Evolutionary conservation across 345 rosid species (phyloP).

Genomic region (Geranium rotundifolium): DNA sequence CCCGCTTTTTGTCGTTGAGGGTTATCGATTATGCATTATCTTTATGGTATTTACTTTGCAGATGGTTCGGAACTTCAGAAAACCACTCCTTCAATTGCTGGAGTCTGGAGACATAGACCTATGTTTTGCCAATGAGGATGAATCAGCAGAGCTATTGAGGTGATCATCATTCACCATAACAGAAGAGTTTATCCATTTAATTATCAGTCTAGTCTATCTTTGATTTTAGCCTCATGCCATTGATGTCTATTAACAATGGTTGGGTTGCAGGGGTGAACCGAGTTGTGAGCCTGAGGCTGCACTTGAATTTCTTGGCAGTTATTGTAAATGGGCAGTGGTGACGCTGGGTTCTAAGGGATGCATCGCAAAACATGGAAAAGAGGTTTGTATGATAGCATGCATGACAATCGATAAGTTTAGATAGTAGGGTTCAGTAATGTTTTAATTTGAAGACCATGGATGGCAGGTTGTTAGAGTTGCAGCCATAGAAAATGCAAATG

Average conservation of each 20-base stretch:
- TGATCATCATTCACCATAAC: no score
- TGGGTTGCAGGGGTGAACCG: slow-evolving; percentile 46
- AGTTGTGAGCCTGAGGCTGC: slow-evolving; percentile 56
- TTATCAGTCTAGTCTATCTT: background rate
- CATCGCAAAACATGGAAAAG: slow-evolving; percentile 80
- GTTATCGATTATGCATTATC: background rate
- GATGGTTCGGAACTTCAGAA: slow-evolving; percentile 80
- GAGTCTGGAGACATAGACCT: slow-evolving; percentile 79
- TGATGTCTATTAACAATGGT: slow-evolving; percentile 4
- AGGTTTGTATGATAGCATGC: slow-evolving; percentile 34
- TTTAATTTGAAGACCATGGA: background rate
- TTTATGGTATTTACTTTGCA: slow-evolving; percentile 16
- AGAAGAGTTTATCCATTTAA: no score
- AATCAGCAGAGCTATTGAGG: slow-evolving; percentile 76
- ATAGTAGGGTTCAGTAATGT: no score
- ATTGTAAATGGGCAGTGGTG: slow-evolving; percentile 87
- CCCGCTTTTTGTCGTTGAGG: background rate
- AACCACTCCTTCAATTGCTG: slow-evolving; percentile 57
- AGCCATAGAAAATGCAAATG: slow-evolving; percentile 56
- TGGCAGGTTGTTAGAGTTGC: slow-evolving; percentile 60
- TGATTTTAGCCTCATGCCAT: no score
- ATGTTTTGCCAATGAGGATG: slow-evolving; percentile 97
- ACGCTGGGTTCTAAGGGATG: slow-evolving; percentile 75
- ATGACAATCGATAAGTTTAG: no score
- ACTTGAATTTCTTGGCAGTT: slow-evolving; percentile 48